phyloP scores from a whole-genome alignment of 2,329 filamentous ascomycete genomes.

The Sporothrix dimorphospora region DNA sequence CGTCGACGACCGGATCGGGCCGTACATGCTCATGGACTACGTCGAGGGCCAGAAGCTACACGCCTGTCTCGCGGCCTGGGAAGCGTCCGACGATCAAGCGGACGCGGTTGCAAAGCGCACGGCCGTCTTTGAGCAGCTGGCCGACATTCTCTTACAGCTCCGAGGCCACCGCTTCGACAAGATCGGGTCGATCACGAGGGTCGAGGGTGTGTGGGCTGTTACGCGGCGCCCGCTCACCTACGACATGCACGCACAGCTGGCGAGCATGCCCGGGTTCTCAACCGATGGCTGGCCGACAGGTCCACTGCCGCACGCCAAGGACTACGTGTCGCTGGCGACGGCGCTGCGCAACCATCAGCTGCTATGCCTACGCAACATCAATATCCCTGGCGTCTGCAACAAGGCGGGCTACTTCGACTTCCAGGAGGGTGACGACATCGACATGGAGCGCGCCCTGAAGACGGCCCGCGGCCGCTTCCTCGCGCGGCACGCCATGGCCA shows the following conservation, averaged over 20 bases:
- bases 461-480: conserved; percentile 40
- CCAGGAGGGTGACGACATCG: conserved; percentile 30
- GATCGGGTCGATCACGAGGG: conserved; percentile 25
- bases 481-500: conserved; percentile 36
- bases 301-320: conserved; percentile 37
- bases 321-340: conserved; percentile 34
- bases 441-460: conserved; percentile 39
- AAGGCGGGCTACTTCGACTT: neutral
- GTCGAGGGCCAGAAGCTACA: conserved; percentile 17
- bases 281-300: neutral
- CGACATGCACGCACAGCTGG: conserved; percentile 46
- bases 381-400: conserved; percentile 22
- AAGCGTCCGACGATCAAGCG: neutral
- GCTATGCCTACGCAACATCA: conserved; percentile 19
- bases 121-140: conserved; percentile 8
- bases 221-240: conserved; percentile 43
- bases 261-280: conserved; percentile 34
- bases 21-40: conserved; percentile 27
- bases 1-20: neutral
- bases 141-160: conserved; percentile 11
- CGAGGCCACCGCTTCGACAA: conserved; percentile 19
- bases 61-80: neutral
- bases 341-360: conserved; percentile 40
- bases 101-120: neutral
- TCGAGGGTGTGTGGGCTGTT: conserved; percentile 19